A percentile compares a stretch with the other conserved stretches of the same genome.
Conservation (phyloP, 192 early-diverging fungal species). For the Coemansia sp. region DNA sequence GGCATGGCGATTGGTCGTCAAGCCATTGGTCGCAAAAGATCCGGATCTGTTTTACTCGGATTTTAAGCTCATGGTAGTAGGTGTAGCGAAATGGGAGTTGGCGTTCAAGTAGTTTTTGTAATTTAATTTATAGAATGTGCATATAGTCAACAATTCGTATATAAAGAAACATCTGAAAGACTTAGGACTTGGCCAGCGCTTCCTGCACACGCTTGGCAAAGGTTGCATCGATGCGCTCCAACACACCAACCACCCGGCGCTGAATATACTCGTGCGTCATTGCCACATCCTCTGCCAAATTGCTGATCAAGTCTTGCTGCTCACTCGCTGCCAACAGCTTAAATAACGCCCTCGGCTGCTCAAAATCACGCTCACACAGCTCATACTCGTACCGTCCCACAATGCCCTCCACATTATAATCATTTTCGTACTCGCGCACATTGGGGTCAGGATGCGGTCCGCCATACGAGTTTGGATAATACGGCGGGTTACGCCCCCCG, state of each 20-base stretch:
- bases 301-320: conserved; percentile 58
- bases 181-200: no score
- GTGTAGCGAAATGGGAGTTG: conserved; percentile 25
- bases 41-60: conserved; percentile 41
- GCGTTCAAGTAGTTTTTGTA: not conserved
- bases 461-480: conserved; percentile 63
- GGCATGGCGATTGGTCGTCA: conserved; percentile 32
- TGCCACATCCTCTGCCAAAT: conserved; percentile 58
- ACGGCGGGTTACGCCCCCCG: conserved; percentile 62
- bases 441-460: conserved; percentile 44
- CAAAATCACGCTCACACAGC: conserved; percentile 63
- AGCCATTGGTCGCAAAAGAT: conserved; percentile 25
- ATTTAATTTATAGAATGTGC: not conserved
- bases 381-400: conserved; percentile 55
- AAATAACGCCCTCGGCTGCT: conserved; percentile 62
- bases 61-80: conserved; percentile 35
- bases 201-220: no score
- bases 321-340: conserved; percentile 30
- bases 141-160: no score
- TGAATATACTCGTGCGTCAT: conserved; percentile 58
- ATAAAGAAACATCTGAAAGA: no score
- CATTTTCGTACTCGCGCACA: conserved; percentile 30
- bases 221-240: not conserved
- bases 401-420: conserved; percentile 42
- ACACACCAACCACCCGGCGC: conserved; percentile 13